phyloP scores from a whole-genome alignment of 2,329 filamentous ascomycete species.

The Raffaelea arxii region DNA sequence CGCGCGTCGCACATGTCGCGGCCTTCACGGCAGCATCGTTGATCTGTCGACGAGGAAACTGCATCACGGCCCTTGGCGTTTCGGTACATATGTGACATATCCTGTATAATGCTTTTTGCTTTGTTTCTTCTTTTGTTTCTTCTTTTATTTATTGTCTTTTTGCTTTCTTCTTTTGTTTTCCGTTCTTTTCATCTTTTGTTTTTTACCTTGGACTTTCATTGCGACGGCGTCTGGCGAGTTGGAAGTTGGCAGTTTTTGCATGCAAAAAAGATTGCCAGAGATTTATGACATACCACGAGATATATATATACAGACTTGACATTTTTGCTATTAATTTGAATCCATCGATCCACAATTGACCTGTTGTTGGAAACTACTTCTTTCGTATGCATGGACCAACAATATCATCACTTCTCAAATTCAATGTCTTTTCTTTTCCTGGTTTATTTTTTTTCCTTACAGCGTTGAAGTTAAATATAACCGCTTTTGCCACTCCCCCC shows the following conservation, averaged over 20 bases:
- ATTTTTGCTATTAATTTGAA: constrained; percentile 1
- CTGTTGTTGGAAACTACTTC: too few relatives aligned
- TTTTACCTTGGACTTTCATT: too few relatives aligned
- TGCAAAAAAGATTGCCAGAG: too few relatives aligned
- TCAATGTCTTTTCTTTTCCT: constrained; percentile 3
- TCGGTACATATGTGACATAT: neutral
- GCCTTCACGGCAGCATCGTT: constrained; percentile 7
- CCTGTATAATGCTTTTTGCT: neutral
- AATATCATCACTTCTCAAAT: neutral
- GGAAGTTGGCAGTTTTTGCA: too few relatives aligned
- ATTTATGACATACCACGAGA: neutral
- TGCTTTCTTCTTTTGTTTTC: neutral
- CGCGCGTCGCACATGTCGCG: constrained; percentile 16
- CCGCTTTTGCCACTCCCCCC: neutral
- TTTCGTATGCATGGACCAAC: too few relatives aligned
- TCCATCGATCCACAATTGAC: too few relatives aligned
- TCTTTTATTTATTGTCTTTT: neutral
- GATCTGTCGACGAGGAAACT: too few relatives aligned
- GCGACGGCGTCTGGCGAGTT: neutral
- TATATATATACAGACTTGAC: too few relatives aligned
- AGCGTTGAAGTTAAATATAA: neutral
- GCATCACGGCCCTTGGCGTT: neutral
- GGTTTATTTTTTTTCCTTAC: constrained; percentile 1
- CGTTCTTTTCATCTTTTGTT: constrained; percentile 3
- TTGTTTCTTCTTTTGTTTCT: neutral